Conservation (phyloP, 768 basidiomycete genomes). For the Astraeus odoratus region DNA sequence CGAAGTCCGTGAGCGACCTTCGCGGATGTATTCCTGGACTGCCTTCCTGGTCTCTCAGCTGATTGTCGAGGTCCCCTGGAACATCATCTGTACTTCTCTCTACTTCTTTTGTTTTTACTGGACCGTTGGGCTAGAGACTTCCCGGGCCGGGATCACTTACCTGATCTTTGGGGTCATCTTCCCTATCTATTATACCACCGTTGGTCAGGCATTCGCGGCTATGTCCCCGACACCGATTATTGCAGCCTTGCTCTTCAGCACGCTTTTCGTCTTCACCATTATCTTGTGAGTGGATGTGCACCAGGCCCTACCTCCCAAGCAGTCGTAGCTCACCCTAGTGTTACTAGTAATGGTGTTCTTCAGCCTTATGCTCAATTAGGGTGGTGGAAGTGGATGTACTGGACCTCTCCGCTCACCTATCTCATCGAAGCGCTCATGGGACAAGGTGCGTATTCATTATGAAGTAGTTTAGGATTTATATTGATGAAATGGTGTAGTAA, state of each 20-base stretch:
- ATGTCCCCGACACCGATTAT: conserved; percentile 36
- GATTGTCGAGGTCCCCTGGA: conserved; percentile 39
- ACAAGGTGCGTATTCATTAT: conserved; percentile 14
- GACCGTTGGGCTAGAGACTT: conserved; percentile 33
- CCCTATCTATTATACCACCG: conserved; percentile 39
- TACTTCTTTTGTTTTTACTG: conserved; percentile 46
- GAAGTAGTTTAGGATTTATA: background rate
- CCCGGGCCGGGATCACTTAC: conserved; percentile 35
- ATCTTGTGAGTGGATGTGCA: conserved; percentile 31
- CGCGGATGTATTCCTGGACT: conserved; percentile 58
- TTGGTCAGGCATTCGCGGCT: conserved; percentile 35
- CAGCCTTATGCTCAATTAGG: conserved; percentile 35
- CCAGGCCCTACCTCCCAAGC: background rate
- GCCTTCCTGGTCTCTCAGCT: conserved; percentile 49
- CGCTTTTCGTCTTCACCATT: conserved; percentile 34
- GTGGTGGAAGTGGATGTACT: conserved; percentile 32
- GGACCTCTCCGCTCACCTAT: conserved; percentile 45
- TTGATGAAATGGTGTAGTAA: conserved; percentile 19
- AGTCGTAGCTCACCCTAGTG: background rate
- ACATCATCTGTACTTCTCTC: conserved; percentile 32
- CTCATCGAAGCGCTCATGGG: conserved; percentile 38
- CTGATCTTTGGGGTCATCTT: conserved; percentile 31
- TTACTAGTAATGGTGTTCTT: conserved; percentile 38
- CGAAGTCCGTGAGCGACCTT: conserved; percentile 57
- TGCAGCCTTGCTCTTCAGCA: conserved; percentile 33